Percentiles rank a stretch among this genome's conserved stretches.
These are phyloP conservation scores for Curvularia lunata DNA, from an alignment of 2,329 filamentous ascomycete species.

Conservation along the genomic window DNA sequence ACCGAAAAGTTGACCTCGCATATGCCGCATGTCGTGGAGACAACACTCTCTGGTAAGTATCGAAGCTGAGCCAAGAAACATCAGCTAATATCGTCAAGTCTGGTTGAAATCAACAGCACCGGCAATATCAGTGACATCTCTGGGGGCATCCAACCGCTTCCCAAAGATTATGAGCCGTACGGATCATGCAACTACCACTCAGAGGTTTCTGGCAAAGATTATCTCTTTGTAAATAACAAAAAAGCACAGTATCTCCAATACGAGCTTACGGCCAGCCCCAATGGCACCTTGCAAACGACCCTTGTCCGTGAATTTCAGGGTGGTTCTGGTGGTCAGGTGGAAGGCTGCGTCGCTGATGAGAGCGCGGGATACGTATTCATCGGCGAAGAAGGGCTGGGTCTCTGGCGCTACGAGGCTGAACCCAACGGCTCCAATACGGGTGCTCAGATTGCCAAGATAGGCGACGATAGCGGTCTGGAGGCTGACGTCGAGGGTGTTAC, in stretches of 20 bases:
- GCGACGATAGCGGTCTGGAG: constrained; percentile 55
- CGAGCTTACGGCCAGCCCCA: constrained; percentile 51
- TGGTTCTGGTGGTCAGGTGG: constrained; percentile 60
- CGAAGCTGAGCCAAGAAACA: neutral
- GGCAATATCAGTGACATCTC: constrained; percentile 54
- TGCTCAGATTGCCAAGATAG: constrained; percentile 52
- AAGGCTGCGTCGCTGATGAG: constrained; percentile 62
- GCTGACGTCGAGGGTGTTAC: constrained; percentile 64
- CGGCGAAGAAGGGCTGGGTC: constrained; percentile 59
- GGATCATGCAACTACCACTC: constrained; percentile 61
- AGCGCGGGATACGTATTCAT: constrained; percentile 59
- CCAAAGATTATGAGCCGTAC: constrained; percentile 57
- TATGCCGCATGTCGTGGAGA: constrained; percentile 60
- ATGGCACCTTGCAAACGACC: constrained; percentile 54
- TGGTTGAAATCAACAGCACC: constrained; percentile 58
- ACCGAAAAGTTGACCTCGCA: constrained; percentile 55
- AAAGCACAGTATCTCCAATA: constrained; percentile 62
- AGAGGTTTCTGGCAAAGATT: constrained; percentile 55
- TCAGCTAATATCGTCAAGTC: constrained; percentile 37
- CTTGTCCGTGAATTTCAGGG: constrained; percentile 61
- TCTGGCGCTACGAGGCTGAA: constrained; percentile 62
- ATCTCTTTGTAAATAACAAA: constrained; percentile 63
- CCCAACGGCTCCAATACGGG: constrained; percentile 50
- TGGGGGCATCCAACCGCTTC: constrained; percentile 57
- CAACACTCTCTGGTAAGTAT: constrained; percentile 59